Evolutionary conservation across 768 basidiomycete genomes (phyloP), one percentile per base, ranked within the genome.

Genomic region (Termitomyces sp.): DNA sequence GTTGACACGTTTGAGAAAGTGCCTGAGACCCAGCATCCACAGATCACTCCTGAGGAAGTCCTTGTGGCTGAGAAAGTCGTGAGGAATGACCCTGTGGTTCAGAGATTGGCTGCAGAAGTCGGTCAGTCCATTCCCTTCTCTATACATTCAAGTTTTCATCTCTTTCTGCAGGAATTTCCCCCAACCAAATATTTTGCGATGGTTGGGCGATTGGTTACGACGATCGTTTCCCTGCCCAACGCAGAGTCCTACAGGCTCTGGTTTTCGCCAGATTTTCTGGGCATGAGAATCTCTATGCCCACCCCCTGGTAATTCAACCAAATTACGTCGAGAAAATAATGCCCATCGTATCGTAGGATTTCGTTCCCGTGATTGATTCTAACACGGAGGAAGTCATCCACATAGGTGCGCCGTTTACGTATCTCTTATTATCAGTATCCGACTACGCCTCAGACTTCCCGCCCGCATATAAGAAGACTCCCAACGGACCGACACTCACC

Each of bases 151-250:
- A 18, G 15, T 22, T 42, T 18, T 5, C 31, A 18, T 29, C 48
- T 45, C 33, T 42, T 8, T 20, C 31, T 62, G 1, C 68, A 90
- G 89, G 90, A n/a, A 70, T 92, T 51, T 67, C 76, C 6, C 83
- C 86, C 3, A 77, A 92, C 28, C 84, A 92, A 69, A 82, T 93
- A 9, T 77, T 70, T 56, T 87, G 87, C 51, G 93, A 94, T 59
- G 92, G 93, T 2, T 98, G 94, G 94, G 83, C 89, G 0, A 87
- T 98, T 61, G 94, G 94, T 37, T 91, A 88, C 61, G 94, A 98
- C 62, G 85, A 86, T 22, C 86, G 94, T 13, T 97, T 95, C 77
- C 87, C 90, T 0, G 75, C 80, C 47, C 70, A 72, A 18, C 74
- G 75, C 46, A 82, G 89, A 34, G 75, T 95, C 28, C 92, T 94